phyloP scores from a whole-genome alignment of 1,284 basidiomycete genomes.

The Pyrrhoderma lamaoense region DNA sequence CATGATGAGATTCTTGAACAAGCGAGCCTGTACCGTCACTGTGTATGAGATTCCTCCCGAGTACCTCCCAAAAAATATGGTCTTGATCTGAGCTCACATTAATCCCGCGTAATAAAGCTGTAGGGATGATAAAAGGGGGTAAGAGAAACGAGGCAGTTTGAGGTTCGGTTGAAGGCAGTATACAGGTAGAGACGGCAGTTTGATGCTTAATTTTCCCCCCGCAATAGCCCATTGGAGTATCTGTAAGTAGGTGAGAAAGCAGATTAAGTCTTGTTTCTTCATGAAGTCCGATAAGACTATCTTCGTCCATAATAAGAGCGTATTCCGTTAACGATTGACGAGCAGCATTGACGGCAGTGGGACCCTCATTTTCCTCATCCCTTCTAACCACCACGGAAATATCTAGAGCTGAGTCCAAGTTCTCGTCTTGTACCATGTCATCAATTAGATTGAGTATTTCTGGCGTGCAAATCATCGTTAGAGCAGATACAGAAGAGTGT shows the following conservation, averaged over 20 bases:
- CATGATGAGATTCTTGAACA: slow-evolving; percentile 7
- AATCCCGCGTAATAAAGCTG: slow-evolving; percentile 27
- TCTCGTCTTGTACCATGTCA: slow-evolving; percentile 1
- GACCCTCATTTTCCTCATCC: slow-evolving; percentile 10
- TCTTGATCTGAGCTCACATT: slow-evolving; percentile 20
- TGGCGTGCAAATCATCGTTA: slow-evolving; percentile 8
- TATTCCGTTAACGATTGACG: slow-evolving; percentile 12
- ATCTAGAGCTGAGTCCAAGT: slow-evolving; percentile 8
- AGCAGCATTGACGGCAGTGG: slow-evolving; percentile 19
- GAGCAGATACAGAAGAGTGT: slow-evolving; percentile 12
- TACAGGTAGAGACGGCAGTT: slow-evolving; percentile 8
- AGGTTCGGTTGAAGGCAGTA: slow-evolving; percentile 7
- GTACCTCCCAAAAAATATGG: slow-evolving; percentile 33
- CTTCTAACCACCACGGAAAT: slow-evolving; percentile 9
- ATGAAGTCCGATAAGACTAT: slow-evolving; percentile 12
- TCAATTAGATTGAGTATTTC: neutral
- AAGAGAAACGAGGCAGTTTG: slow-evolving; percentile 41
- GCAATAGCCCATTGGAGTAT: slow-evolving; percentile 13
- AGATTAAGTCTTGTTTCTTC: slow-evolving; percentile 7
- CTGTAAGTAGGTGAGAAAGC: slow-evolving; percentile 13
- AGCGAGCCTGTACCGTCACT: slow-evolving; percentile 2
- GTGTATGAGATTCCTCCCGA: slow-evolving; percentile 34
- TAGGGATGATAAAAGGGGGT: slow-evolving; percentile 49
- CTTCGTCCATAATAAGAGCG: slow-evolving; percentile 9
- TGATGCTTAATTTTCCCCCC: neutral